Percentiles rank a stretch among this genome's conserved stretches.
phyloP scores from a whole-genome alignment of 768 basidiomycete species.

The Suillus hirtellus region DNA sequence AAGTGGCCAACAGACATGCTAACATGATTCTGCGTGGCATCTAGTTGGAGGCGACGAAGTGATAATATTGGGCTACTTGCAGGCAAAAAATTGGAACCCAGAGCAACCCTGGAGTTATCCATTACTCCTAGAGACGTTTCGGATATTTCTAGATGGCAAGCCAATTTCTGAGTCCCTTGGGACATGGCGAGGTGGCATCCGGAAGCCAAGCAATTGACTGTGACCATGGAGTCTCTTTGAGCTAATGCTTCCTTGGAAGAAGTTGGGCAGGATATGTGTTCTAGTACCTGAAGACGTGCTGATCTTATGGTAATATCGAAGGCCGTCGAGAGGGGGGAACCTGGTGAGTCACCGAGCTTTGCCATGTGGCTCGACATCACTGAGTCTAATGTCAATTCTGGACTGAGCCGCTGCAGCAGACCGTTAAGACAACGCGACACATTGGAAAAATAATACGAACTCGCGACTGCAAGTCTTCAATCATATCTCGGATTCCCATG shows the following conservation, averaged over 20 bases:
- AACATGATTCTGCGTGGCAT: conserved; percentile 1
- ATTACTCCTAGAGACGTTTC: not conserved
- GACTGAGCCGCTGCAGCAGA: conserved; percentile 33
- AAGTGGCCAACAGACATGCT: conserved; percentile 25
- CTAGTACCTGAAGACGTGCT: conserved; percentile 44
- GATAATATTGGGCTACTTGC: not conserved
- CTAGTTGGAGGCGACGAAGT: conserved; percentile 3
- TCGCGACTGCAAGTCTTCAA: conserved; percentile 46
- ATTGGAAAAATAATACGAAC: conserved; percentile 36
- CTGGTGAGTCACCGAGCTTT: conserved; percentile 29
- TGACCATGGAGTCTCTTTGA: conserved; percentile 2
- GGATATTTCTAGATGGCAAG: not conserved
- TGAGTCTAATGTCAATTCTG: conserved; percentile 40
- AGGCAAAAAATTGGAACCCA: not conserved
- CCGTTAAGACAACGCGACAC: conserved; percentile 11
- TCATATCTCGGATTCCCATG: conserved; percentile 42
- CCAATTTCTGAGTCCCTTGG: not conserved
- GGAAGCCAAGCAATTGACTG: conserved; percentile 2
- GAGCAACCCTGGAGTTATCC: conserved; percentile 1
- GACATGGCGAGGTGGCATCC: not conserved
- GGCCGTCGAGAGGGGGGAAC: conserved; percentile 22
- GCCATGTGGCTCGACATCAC: conserved; percentile 44
- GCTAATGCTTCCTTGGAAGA: not conserved
- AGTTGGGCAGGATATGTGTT: conserved; percentile 36
- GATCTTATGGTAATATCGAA: conserved; percentile 47